These are phyloP conservation scores for Xerocomellus chrysenteron DNA, from an alignment of 768 basidiomycete species.

Conservation along the genomic window DNA sequence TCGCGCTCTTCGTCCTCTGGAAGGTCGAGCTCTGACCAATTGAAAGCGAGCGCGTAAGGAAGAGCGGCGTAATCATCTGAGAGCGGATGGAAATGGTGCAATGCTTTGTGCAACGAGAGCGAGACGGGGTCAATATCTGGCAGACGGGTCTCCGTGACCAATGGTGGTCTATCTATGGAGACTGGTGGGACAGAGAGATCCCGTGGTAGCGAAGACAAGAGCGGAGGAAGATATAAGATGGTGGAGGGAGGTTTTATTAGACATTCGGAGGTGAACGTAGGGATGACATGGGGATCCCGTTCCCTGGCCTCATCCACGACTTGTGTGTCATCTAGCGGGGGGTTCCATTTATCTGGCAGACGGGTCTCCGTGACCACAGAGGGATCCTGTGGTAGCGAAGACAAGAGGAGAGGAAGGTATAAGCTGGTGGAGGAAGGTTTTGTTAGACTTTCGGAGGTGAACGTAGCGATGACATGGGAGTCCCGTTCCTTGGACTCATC, in stretches of 20 bases:
- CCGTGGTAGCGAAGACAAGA: constrained; percentile 69
- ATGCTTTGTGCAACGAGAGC: constrained; percentile 78
- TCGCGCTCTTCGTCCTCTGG: constrained; percentile 73
- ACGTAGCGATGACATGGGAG: constrained; percentile 57
- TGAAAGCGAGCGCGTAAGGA: constrained; percentile 79
- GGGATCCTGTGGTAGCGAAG: constrained; percentile 39
- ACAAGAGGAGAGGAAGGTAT: constrained; percentile 84
- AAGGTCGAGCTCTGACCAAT: constrained; percentile 74
- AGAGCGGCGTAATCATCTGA: constrained; percentile 57
- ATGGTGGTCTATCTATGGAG: constrained; percentile 39
- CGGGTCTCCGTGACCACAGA: no score
- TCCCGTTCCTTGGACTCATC: constrained; percentile 31
- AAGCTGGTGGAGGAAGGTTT: constrained; percentile 53
- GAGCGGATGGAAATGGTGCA: constrained; percentile 71
- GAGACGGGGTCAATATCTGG: constrained; percentile 87
- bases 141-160: constrained; percentile 69
- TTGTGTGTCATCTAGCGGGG: neutral
- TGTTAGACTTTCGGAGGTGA: constrained; percentile 38
- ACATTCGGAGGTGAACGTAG: constrained; percentile 45
- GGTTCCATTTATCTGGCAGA: neutral
- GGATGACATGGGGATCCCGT: constrained; percentile 56
- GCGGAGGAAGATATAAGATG: constrained; percentile 73
- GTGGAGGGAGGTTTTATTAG: constrained; percentile 40
- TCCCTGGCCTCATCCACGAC: neutral
- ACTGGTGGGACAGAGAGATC: constrained; percentile 30